Conservation (phyloP, 345 rosid species). For the Populus ilicifolia region DNA sequence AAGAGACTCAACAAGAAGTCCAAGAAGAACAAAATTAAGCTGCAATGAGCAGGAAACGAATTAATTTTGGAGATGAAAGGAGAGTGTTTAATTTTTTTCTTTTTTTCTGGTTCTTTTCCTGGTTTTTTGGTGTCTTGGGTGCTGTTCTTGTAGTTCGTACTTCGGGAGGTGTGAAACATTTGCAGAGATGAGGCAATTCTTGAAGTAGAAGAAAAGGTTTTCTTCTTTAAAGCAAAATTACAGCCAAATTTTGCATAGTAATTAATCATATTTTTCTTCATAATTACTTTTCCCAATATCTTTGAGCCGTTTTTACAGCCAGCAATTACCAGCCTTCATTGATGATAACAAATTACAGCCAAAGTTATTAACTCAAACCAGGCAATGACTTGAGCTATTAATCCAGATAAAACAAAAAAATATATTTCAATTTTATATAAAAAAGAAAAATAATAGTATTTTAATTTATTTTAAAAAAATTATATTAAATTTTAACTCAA, state of each 20-base stretch:
- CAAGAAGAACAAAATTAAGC: not conserved
- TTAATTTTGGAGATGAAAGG: not conserved
- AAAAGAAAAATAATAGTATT: too few species aligned
- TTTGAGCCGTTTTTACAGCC: not conserved
- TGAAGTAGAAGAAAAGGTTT: not conserved
- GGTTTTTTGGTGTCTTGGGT: conserved; percentile 9
- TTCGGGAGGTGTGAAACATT: conserved; percentile 45
- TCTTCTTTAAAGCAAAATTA: conserved; percentile 5
- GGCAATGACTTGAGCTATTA: too few species aligned
- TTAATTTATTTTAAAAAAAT: too few species aligned
- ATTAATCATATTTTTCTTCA: not conserved
- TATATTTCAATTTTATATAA: too few species aligned
- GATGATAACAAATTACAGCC: not conserved
- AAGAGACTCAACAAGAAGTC: not conserved
- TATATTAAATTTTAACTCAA: too few species aligned
- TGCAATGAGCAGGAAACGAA: not conserved
- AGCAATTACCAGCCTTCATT: not conserved
- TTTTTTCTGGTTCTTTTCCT: not conserved
- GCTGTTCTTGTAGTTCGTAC: conserved; percentile 14
- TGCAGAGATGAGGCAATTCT: conserved; percentile 28
- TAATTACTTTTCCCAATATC: not conserved
- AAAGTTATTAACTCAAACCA: not conserved
- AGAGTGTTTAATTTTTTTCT: not conserved
- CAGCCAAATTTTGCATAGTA: not conserved
- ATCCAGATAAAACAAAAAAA: too few species aligned